Evolutionary conservation across 225 moss, liverwort and hornwort species (phyloP).

Genomic region (Antitrichia curtipendula): DNA sequence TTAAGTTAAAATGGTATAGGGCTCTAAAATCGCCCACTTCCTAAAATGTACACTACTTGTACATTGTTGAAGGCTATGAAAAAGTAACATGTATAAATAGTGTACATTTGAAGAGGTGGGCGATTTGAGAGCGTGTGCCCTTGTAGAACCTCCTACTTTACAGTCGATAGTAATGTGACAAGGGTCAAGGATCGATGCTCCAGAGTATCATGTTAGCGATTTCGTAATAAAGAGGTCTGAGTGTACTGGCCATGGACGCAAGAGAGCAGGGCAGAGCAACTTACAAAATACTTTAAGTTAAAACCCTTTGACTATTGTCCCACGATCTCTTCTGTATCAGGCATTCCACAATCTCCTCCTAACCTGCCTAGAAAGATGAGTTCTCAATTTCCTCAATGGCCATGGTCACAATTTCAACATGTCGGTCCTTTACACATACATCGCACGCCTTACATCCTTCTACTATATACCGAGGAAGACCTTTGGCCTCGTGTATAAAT

Average conservation of each 20-base stretch:
- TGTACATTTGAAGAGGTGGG: too few relatives aligned
- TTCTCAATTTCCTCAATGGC: too few relatives aligned
- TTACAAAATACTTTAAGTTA: background rate
- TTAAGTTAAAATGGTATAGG: too few relatives aligned
- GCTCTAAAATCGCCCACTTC: too few relatives aligned
- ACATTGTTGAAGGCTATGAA: too few relatives aligned
- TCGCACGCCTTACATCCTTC: too few relatives aligned
- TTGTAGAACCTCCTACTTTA: too few relatives aligned
- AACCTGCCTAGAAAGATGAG: background rate
- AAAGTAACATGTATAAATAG: too few relatives aligned
- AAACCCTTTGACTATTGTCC: background rate
- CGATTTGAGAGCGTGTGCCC: too few relatives aligned
- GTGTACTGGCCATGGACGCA: background rate
- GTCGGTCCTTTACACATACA: background rate
- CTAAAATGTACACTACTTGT: too few relatives aligned
- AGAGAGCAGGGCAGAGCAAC: background rate
- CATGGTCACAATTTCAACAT: background rate
- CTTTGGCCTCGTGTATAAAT: background rate
- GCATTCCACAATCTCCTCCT: background rate
- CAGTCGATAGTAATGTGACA: background rate
- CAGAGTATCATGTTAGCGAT: background rate
- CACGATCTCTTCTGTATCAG: background rate
- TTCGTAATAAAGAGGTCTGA: background rate
- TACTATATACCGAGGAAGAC: too few relatives aligned
- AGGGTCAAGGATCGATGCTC: background rate